Percentiles rank a stretch among this genome's conserved stretches.
Conservation (phyloP, 352 stramenopile species). For the Pythium sp. region DNA sequence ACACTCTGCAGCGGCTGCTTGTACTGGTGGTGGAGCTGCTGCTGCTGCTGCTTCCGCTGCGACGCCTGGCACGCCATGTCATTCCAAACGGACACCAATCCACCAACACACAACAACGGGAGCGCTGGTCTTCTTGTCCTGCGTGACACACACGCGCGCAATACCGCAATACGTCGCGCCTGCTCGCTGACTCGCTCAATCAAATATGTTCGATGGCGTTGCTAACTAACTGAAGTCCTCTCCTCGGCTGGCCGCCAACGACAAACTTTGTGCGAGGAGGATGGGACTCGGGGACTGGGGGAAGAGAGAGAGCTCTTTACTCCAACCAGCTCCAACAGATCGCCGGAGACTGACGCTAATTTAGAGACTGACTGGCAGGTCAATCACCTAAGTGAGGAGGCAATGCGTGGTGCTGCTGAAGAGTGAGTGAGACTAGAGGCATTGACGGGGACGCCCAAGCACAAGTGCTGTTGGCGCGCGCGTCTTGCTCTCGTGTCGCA, state of each 20-base stretch:
- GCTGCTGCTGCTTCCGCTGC: background rate
- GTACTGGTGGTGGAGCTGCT: background rate
- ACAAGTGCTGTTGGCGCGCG: background rate
- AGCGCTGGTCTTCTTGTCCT: background rate
- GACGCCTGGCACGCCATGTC: background rate
- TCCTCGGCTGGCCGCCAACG: background rate
- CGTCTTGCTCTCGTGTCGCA: background rate
- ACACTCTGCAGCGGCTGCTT: background rate
- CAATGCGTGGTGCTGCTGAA: too few relatives aligned
- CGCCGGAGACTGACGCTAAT: background rate
- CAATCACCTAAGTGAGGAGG: background rate
- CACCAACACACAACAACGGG: background rate
- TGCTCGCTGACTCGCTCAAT: background rate
- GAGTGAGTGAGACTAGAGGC: background rate
- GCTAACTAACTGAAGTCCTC: background rate
- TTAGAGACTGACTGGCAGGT: background rate
- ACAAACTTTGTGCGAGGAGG: background rate
- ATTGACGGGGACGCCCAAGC: background rate
- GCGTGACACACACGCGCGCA: too few relatives aligned
- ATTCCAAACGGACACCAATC: background rate
- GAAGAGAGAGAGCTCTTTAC: background rate
- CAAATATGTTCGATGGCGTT: background rate
- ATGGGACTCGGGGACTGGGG: background rate
- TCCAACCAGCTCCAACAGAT: background rate
- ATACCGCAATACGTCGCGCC: too few relatives aligned